Conservation (phyloP, 2,329 filamentous ascomycete species). For the Fusarium sp. region DNA sequence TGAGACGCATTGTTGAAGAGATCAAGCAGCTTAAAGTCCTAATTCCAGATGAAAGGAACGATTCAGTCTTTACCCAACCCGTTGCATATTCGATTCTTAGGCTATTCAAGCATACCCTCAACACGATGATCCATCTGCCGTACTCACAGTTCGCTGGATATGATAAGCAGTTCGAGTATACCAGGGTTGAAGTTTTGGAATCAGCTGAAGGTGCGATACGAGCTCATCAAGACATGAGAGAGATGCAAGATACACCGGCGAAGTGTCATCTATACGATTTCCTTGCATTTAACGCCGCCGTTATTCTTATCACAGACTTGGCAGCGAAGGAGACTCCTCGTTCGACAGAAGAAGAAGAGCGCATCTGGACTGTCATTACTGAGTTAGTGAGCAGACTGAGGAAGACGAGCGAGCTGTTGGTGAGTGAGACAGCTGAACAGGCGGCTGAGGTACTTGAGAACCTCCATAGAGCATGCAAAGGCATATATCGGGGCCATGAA, state of each 20-base stretch:
- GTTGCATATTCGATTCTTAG: constrained; percentile 49
- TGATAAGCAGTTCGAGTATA: constrained; percentile 51
- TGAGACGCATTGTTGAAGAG: constrained; percentile 15
- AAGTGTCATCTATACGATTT: constrained; percentile 61
- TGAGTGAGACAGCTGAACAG: constrained; percentile 7
- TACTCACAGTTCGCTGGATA: constrained; percentile 55
- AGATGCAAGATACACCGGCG: constrained; percentile 40
- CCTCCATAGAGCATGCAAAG: constrained; percentile 12
- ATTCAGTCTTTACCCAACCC: background rate
- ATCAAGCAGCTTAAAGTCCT: constrained; percentile 55
- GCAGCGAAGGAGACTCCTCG: constrained; percentile 30
- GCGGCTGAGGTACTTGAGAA: constrained; percentile 14
- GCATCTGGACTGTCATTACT: constrained; percentile 1
- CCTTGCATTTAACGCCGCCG: constrained; percentile 57
- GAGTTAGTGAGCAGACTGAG: background rate
- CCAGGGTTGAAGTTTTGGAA: constrained; percentile 52
- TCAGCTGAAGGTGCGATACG: constrained; percentile 55
- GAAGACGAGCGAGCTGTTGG: background rate
- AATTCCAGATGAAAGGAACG: constrained; percentile 27
- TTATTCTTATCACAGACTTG: constrained; percentile 57
- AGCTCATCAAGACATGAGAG: constrained; percentile 45
- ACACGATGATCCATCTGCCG: constrained; percentile 57
- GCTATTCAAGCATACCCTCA: constrained; percentile 53
- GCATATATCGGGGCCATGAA: background rate
- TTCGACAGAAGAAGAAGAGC: constrained; percentile 1